Base-by-base conservation (phyloP, 495 filamentous ascomycete genomes). In the Aspergillus cavernicola region DNA sequence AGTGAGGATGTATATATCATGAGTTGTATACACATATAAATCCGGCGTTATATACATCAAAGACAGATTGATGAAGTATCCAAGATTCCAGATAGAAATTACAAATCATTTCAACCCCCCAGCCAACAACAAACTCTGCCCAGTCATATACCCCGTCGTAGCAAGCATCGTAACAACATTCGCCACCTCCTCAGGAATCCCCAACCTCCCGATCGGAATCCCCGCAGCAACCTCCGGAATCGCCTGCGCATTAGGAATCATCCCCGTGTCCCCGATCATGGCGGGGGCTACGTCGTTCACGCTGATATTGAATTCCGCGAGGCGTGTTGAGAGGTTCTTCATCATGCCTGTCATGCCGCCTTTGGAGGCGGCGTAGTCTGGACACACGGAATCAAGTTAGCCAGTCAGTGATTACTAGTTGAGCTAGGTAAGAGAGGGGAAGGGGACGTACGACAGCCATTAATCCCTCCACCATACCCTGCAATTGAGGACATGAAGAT, bases 231-330 rank as follows among this genome's bases (percentile, higher is more conserved):
- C 76, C 13, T 80, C 79, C 2, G 79, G 73, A 9, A 80, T 76
- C 16, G 72, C 69, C 47, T 80, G 73, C 11, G 70, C 74, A 33
- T 80, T 79, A 2, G 84, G 83, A 45, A 86, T 76, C 82, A 86
- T 84, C 0, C 80, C 77, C 13, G 83, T 87, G 6, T 83, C 80
- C 9, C 83, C 82, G 53, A 89, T 88, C 81, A 89, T 83, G 9
- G 85, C 86, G 0, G 86, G 87, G 12, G 86, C 84, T 2, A 90
- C 83, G 60, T 86, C 85, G 47, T 90, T 89, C 33, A 87, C 82
- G 19, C 85, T 89, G 56, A 90, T 85, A 26, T 84, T 83, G 52
- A 74, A 72, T 56, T 76, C 71, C 8, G 81, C 83, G 22, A 86
- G 73, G 44, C 80, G 78, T n/a, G 69, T 77, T 10, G 83, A 75